phyloP scores from a whole-genome alignment of 805 yeast species.

The Lipomyces anomalus region DNA sequence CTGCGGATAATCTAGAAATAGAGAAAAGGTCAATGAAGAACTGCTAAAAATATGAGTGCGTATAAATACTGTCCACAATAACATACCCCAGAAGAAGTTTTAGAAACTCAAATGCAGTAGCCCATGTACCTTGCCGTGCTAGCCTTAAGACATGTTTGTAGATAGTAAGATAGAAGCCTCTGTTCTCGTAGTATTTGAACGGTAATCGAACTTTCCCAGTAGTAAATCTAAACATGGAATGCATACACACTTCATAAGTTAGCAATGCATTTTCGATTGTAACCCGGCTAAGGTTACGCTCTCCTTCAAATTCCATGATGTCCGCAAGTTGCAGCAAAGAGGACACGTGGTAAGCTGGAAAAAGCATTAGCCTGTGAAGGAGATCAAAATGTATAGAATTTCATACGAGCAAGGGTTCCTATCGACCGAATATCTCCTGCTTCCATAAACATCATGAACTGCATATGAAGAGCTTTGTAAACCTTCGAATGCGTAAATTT shows the following conservation, averaged over 20 bases:
- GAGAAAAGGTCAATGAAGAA: no score
- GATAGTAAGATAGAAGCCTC: constrained; percentile 68
- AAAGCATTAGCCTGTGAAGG: not conserved
- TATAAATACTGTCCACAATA: no score
- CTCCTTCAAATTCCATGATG: constrained; percentile 71
- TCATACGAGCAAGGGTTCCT: constrained; percentile 42
- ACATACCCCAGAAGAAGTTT: constrained; percentile 66
- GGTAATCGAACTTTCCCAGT: constrained; percentile 63
- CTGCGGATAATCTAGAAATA: constrained; percentile 53
- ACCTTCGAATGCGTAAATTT: constrained; percentile 41
- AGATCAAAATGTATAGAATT: not conserved
- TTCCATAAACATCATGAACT: constrained; percentile 58
- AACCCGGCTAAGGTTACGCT: constrained; percentile 61
- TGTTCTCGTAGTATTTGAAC: constrained; percentile 63
- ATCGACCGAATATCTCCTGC: constrained; percentile 72
- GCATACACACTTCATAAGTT: constrained; percentile 70
- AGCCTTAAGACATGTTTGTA: constrained; percentile 66
- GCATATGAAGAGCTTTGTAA: constrained; percentile 34
- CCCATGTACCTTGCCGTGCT: constrained; percentile 70
- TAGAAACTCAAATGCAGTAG: constrained; percentile 71
- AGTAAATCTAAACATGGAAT: constrained; percentile 50
- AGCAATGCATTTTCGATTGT: constrained; percentile 71
- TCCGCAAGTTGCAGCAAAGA: constrained; percentile 74
- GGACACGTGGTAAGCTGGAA: constrained; percentile 71
- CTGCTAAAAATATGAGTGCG: no score